Percentiles rank a stretch among this genome's conserved stretches.
phyloP scores from a whole-genome alignment of 176 grass and related monocot genomes.

The Elymus sibiricus region DNA sequence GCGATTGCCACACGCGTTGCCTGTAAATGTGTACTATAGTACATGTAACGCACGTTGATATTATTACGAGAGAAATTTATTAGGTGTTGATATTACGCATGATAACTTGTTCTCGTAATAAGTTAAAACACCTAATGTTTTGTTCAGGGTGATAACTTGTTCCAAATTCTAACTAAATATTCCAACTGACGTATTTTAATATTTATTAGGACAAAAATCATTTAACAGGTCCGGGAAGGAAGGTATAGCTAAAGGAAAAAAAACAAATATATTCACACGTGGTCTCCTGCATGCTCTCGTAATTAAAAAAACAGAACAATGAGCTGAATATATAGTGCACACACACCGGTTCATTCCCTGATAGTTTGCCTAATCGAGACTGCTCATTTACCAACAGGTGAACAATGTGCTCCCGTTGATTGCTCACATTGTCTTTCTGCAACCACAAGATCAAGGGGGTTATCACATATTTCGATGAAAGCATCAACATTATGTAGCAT shows the following conservation, averaged over 20 bases:
- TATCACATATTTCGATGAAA: neutral
- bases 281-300: neutral
- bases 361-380: conserved; percentile 62
- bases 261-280: neutral
- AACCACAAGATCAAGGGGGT: conserved; percentile 1
- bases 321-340: neutral
- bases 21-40: too few species aligned
- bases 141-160: neutral
- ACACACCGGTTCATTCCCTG: conserved; percentile 76
- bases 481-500: neutral
- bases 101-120: too few species aligned
- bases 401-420: conserved; percentile 87
- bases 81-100: too few species aligned
- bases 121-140: neutral
- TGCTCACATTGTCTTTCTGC: conserved; percentile 85
- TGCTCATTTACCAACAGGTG: conserved; percentile 94
- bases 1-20: too few species aligned
- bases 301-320: neutral
- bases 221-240: neutral
- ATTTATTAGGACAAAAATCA: neutral
- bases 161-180: neutral
- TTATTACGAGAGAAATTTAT: too few species aligned
- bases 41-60: too few species aligned
- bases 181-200: neutral
- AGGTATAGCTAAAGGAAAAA: neutral